Evolutionary conservation across 2,329 filamentous ascomycete species (phyloP), one percentile per base, ranked within the genome.

Genomic region (Akanthomyces lecanii): DNA sequence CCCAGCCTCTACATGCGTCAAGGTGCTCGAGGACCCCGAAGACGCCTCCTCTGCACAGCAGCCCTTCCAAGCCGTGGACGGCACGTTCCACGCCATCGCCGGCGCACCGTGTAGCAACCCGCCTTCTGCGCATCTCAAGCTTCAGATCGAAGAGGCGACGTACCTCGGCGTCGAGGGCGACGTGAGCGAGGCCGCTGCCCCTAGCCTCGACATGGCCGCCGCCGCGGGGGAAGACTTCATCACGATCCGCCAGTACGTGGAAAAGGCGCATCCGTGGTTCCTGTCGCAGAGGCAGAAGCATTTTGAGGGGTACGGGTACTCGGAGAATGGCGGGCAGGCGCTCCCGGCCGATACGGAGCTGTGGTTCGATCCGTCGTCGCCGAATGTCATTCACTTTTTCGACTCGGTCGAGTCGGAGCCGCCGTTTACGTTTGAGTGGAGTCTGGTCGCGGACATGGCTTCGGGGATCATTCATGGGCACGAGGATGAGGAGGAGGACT

Each of bases 331-430:
- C 18, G 38, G 47, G 14, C 33, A 44, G 33, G 36, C 33, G 25
- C 40, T 61, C n/a, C 48, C 59, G 25, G 59, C 59, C 36, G 48
- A 42, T 12, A 28, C 59, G 48, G 33, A 61, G 59, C 50, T 61
- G 7, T 61, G 59, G 59, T 61, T 61, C 10, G 59, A 61, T 30
- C 59, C 58, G 16, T 51, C 59, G 36, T 60, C 57, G 38, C 47
- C 57, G 21, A 60, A 21, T 11, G 47, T 51, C 3, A 52, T 60
- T 23, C 36, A 60, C 36, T 60, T 60, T 11, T 60, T 60, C 25
- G 57, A 60, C 48, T 60, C 57, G 33, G 57, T 60, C 47, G 48
- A 51, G 36, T 30, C 57, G 57, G 55, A 58, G 55, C 47, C 57
- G 38, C 57, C 57, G 12, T 52, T 60, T 33, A 48, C 47, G 36